Base-by-base conservation (phyloP, 495 filamentous ascomycete genomes). In the Penicillium longicatenatum region DNA sequence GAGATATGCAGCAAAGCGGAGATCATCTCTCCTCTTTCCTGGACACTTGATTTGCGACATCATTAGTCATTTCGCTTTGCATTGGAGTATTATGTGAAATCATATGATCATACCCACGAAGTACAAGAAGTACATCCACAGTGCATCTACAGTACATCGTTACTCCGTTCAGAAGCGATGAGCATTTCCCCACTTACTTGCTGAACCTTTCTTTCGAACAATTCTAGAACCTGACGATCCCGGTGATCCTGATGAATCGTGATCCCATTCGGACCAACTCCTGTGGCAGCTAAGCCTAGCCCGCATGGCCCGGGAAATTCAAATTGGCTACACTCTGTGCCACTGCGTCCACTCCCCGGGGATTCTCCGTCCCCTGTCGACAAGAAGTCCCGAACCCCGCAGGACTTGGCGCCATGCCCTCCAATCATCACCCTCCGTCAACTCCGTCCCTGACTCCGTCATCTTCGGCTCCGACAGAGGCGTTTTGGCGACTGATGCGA, bases 311-410 rank as follows among this genome's bases (percentile, higher is more conserved):
- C 3, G 4, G 37, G 37, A 12, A 12, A 0, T 39, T 16, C 14
- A 39, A 3, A 39, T 35, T 35, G 31, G 31, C 3, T 11, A 14
- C 37, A 2, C 14, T 24, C 9, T 19, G 19, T 17, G n/a, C n/a
- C n/a, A n/a, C 20, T 37, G 9, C 41, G 39, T 19, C 30, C 39
- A 54, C 20, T 39, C 42, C 57, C 65, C 63, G 59, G 45, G 54
- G 51, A 60, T 55, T 68, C 41, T 44, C 65, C 65, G 65, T 60
- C 59, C 65, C 65, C 57, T 68, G 62, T 65, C 59, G 31, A 50
- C 17, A 41, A 51, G 26, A 35, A 42, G 9, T 22, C 39, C 24
- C 6, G 41, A 41, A 24, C 33, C 35, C 42, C 21, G 42, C 42
- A 22, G 42, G 19, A 50, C 22, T 39, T 39, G 46, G 12, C 21